These are phyloP conservation scores for Eimeria sp. DNA, from an alignment of 169 alveolate genomes.

Conservation along the genomic window DNA sequence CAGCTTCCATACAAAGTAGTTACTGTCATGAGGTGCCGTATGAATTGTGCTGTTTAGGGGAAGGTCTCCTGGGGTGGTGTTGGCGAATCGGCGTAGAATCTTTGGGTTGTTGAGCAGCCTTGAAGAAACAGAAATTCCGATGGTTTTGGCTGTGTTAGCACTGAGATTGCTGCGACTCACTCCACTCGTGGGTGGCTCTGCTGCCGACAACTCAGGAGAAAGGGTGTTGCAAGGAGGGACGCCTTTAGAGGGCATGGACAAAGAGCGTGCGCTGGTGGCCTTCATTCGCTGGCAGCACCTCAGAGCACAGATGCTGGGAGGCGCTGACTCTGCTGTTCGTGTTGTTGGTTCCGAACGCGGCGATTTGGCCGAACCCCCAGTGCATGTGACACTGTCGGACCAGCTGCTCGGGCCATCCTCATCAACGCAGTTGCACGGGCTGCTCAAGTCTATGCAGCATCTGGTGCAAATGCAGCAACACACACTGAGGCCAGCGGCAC, in stretches of 20 bases:
- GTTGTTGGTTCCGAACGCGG: background rate
- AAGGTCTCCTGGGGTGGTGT: slow-evolving; percentile 33
- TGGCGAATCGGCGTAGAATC: slow-evolving; percentile 57
- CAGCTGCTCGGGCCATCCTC: slow-evolving; percentile 46
- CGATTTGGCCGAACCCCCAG: background rate
- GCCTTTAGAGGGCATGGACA: slow-evolving; percentile 65
- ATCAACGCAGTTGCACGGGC: slow-evolving; percentile 66
- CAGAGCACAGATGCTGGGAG: slow-evolving; percentile 1
- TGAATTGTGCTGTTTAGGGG: slow-evolving; percentile 46
- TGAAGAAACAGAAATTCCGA: slow-evolving; percentile 42
- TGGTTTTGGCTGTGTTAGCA: slow-evolving; percentile 58
- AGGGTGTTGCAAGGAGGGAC: background rate
- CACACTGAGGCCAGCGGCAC: slow-evolving; percentile 69
- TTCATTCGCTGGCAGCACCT: slow-evolving; percentile 44
- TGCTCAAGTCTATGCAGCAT: slow-evolving; percentile 77
- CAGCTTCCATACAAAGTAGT: background rate
- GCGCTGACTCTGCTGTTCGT: background rate
- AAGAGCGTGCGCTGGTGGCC: slow-evolving; percentile 39
- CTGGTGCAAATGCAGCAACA: slow-evolving; percentile 72
- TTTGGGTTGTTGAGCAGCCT: slow-evolving; percentile 65
- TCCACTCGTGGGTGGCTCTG: background rate
- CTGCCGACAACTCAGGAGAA: background rate
- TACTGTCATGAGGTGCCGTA: background rate
- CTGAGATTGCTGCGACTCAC: slow-evolving; percentile 51
- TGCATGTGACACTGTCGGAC: slow-evolving; percentile 11